Evolutionary conservation across 192 early-diverging fungal genomes (phyloP), one percentile per base, ranked within the genome.

Genomic region (Coemansia asiatica): DNA sequence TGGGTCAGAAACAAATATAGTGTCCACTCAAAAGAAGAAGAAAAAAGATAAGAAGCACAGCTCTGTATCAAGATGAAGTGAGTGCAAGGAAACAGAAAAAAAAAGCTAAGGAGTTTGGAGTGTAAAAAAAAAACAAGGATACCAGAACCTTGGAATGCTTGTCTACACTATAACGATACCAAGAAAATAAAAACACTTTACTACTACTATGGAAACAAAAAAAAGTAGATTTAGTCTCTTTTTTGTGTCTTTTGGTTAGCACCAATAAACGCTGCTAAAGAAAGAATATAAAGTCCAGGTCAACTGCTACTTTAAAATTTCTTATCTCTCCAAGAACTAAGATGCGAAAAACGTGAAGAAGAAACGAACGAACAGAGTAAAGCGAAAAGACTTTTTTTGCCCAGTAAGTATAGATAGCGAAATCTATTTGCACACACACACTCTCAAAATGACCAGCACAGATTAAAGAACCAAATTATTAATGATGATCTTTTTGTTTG

Each of bases 401-500:
- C 18, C 31, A 46, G 21, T 18, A 62, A 48, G 29, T 62, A 33
- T 35, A 50, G 44, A 63, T 31, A 26, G 22, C 8, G 44, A 6
- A 2, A 16, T 4, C 50, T 64, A 64, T 56, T 64, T 36, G 26
- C 23, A 27, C 40, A 50, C 48, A 50, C 48, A 50, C 48, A 55
- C 35, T 23, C 63, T 50, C 26, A 28, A 40, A 44, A 57, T 13
- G 18, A 5, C 31, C 22, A 12, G 47, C 19, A 54, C 22, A 54
- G 22, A 58, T 44, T 36, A 47, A 40, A 60, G 26, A 46, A 26
- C 50, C 38, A 27, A 47, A 21, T 55, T 35, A 47, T 22, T 6
- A 18, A 33, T 29, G 56, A 18, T 21, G 35, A n/a, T 23, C 21
- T 23, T 18, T 56, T 66, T 26, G 25, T 71, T 72, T 69, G 79